A percentile compares a stretch with the other conserved stretches of the same genome.
phyloP scores from a whole-genome alignment of 208 protist species.

The Leptomonas seymouri region DNA sequence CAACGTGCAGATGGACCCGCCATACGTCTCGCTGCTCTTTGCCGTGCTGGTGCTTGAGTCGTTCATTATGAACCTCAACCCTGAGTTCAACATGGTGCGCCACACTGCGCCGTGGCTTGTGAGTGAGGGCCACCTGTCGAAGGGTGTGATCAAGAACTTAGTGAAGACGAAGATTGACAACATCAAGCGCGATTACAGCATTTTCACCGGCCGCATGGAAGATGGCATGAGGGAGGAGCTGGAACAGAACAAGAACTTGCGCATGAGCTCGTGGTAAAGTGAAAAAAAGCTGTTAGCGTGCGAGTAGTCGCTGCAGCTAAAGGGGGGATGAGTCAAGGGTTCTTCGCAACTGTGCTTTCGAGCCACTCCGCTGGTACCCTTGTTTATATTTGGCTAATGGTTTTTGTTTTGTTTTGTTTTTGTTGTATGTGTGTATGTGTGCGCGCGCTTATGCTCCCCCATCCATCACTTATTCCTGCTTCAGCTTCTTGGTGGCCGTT shows the following conservation, averaged over 20 bases:
- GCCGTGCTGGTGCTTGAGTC: constrained; percentile 90
- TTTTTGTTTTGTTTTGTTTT: background rate
- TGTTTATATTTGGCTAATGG: background rate
- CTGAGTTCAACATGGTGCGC: constrained; percentile 91
- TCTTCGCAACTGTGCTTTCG: too few species aligned
- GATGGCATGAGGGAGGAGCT: constrained; percentile 56
- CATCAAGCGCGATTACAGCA: constrained; percentile 57
- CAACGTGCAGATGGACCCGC: constrained; percentile 88
- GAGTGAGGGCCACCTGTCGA: constrained; percentile 84
- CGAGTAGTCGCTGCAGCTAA: too few species aligned
- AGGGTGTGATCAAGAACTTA: constrained; percentile 83
- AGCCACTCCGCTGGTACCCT: background rate
- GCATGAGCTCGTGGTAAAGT: constrained; percentile 41
- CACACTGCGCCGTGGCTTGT: constrained; percentile 89
- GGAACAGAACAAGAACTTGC: constrained; percentile 43
- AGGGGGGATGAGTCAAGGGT: too few species aligned
- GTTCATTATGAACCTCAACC: constrained; percentile 93
- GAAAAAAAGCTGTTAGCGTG: too few species aligned
- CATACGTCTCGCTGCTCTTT: constrained; percentile 90
- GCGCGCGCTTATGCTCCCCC: too few species aligned
- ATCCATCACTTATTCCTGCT: too few species aligned
- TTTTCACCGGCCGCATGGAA: constrained; percentile 62
- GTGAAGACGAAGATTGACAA: constrained; percentile 64
- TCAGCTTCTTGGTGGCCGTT: too few species aligned
- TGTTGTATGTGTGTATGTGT: background rate